Evolutionary conservation across 2,329 filamentous ascomycete species (phyloP).

Genomic region (Penicillium occitanis): DNA sequence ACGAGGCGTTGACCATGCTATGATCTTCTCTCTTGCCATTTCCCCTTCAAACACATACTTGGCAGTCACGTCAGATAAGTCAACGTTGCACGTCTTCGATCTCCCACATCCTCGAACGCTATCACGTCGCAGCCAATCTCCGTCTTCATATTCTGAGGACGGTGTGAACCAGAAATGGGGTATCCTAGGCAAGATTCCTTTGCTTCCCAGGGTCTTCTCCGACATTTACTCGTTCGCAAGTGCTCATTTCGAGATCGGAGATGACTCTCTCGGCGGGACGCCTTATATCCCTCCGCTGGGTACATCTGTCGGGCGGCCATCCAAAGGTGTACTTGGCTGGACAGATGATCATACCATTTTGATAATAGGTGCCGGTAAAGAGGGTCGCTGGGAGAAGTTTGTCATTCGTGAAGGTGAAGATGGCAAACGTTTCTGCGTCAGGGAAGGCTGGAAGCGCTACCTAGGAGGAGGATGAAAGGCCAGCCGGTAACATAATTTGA

Average conservation of each 20-base stretch:
- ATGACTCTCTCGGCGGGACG: constrained; percentile 58
- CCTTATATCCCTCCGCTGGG: constrained; percentile 52
- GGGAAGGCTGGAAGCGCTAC: constrained; percentile 83
- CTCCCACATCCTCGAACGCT: constrained; percentile 55
- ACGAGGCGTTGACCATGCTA: constrained; percentile 82
- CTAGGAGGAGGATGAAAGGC: constrained; percentile 46
- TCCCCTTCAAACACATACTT: constrained; percentile 77
- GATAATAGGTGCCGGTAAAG: constrained; percentile 74
- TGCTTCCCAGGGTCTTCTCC: constrained; percentile 83
- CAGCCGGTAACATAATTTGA: constrained; percentile 15
- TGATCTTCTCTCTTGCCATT: constrained; percentile 84
- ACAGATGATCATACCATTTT: constrained; percentile 69
- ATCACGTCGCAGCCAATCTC: constrained; percentile 37
- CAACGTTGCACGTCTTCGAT: constrained; percentile 91
- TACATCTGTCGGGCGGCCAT: constrained; percentile 58
- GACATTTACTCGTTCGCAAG: constrained; percentile 85
- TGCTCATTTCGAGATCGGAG: constrained; percentile 77
- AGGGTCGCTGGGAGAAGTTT: constrained; percentile 88
- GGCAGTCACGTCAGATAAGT: constrained; percentile 94
- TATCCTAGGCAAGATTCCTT: constrained; percentile 75
- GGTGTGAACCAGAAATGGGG: constrained; percentile 76
- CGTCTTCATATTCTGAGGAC: constrained; percentile 39
- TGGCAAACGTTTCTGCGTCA: constrained; percentile 64
- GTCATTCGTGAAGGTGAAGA: constrained; percentile 66
- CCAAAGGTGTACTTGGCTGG: constrained; percentile 87